phyloP scores from a whole-genome alignment of 768 basidiomycete genomes.

The Melanogaster broomeanus region DNA sequence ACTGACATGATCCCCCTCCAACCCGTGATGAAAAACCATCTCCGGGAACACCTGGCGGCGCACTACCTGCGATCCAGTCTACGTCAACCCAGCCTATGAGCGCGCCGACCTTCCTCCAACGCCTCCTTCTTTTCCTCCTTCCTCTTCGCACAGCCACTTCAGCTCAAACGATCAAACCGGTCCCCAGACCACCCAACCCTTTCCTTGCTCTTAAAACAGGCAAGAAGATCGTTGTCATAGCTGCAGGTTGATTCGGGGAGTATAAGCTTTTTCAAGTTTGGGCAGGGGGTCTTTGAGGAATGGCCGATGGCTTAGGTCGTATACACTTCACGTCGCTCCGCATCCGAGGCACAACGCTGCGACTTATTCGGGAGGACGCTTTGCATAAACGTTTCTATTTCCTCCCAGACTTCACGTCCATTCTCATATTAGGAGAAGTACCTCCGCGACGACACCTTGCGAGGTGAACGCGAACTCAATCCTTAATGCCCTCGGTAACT shows the following conservation, averaged over 20 bases:
- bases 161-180: slow-evolving; percentile 28
- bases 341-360: too few relatives aligned
- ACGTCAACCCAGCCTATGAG: not conserved
- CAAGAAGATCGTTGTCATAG: slow-evolving; percentile 80
- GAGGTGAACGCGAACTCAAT: too few relatives aligned
- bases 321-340: not conserved
- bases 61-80: not conserved
- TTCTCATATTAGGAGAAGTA: too few relatives aligned
- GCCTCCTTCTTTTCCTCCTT: slow-evolving; percentile 7
- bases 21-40: slow-evolving; percentile 1
- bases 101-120: not conserved
- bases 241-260: slow-evolving; percentile 87
- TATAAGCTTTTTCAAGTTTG: slow-evolving; percentile 86
- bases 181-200: slow-evolving; percentile 53
- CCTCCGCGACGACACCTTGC: too few relatives aligned
- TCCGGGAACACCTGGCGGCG: slow-evolving; percentile 8
- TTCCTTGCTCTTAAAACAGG: slow-evolving; percentile 84
- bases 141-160: not conserved
- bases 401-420: too few relatives aligned
- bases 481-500: too few relatives aligned
- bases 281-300: slow-evolving; percentile 82
- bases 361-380: too few relatives aligned
- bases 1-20: not conserved
- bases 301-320: slow-evolving; percentile 64
- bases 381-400: too few relatives aligned